Percentiles rank a stretch among this genome's conserved stretches.
These are phyloP conservation scores for Chaetomium olivaceum DNA, from an alignment of 2,329 filamentous ascomycete species.

Conservation along the genomic window DNA sequence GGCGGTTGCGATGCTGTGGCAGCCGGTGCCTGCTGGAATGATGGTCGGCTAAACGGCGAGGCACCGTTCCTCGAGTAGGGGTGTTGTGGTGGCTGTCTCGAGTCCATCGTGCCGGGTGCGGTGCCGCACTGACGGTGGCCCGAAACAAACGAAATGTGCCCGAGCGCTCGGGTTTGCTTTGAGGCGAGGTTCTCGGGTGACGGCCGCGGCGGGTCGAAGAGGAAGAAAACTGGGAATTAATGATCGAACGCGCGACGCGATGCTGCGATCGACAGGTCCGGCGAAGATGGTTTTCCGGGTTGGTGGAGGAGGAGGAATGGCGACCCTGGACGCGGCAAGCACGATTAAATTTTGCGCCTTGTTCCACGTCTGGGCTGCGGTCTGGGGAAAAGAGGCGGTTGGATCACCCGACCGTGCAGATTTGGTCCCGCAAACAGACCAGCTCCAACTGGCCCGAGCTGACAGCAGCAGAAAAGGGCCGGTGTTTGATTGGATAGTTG, in stretches of 20 bases:
- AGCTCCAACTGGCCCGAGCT: slow-evolving; percentile 29
- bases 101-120: slow-evolving; percentile 37
- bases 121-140: background rate
- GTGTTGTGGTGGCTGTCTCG: slow-evolving; percentile 39
- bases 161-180: background rate
- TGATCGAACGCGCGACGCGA: background rate
- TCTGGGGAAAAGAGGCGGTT: slow-evolving; percentile 33
- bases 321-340: slow-evolving; percentile 13
- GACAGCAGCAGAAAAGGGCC: slow-evolving; percentile 8
- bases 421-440: slow-evolving; percentile 25
- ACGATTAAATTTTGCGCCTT: slow-evolving; percentile 32
- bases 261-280: background rate
- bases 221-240: background rate
- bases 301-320: slow-evolving; percentile 7
- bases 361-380: slow-evolving; percentile 21
- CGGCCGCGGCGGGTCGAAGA: background rate
- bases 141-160: background rate
- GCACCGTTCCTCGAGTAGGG: slow-evolving; percentile 40
- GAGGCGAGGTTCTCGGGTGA: background rate
- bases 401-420: slow-evolving; percentile 34
- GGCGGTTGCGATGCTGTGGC: slow-evolving; percentile 28
- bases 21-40: slow-evolving; percentile 32
- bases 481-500: slow-evolving; percentile 22
- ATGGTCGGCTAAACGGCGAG: slow-evolving; percentile 38
- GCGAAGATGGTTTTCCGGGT: background rate